phyloP scores from a whole-genome alignment of 768 basidiomycete species.

The Mycena amicta region DNA sequence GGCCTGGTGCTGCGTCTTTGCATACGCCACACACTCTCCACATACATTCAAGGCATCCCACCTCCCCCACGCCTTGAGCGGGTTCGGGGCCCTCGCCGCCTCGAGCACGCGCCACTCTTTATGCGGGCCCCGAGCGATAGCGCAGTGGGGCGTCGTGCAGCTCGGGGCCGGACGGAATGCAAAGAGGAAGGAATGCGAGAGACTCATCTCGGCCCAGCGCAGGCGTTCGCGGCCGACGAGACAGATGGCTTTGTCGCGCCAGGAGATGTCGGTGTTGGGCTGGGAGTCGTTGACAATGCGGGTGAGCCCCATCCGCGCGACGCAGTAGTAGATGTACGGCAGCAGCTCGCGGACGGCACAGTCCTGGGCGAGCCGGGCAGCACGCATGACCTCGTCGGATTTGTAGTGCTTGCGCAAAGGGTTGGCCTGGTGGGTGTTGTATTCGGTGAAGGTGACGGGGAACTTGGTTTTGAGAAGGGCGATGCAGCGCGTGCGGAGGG shows the following conservation, averaged over 20 bases:
- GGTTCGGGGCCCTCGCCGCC: slow-evolving; percentile 34
- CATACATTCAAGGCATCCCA: slow-evolving; percentile 27
- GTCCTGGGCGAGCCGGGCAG: slow-evolving; percentile 45
- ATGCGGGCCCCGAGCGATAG: slow-evolving; percentile 39
- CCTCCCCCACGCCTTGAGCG: slow-evolving; percentile 19
- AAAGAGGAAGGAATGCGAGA: slow-evolving; percentile 46
- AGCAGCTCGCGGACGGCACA: slow-evolving; percentile 42
- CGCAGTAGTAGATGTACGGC: slow-evolving; percentile 53
- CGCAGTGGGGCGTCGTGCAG: slow-evolving; percentile 36
- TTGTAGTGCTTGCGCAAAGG: slow-evolving; percentile 32
- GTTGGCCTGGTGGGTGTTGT: slow-evolving; percentile 29
- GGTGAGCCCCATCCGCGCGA: slow-evolving; percentile 43
- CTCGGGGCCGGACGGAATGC: slow-evolving; percentile 36
- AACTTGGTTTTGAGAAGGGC: slow-evolving; percentile 45
- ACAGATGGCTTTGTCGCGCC: slow-evolving; percentile 41
- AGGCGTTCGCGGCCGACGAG: slow-evolving; percentile 46
- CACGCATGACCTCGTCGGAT: slow-evolving; percentile 45
- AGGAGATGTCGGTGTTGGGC: slow-evolving; percentile 35
- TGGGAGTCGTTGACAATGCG: slow-evolving; percentile 39
- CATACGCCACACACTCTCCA: slow-evolving; percentile 20
- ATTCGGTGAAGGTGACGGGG: slow-evolving; percentile 42
- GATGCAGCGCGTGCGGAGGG: slow-evolving; percentile 56
- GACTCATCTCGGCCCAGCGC: slow-evolving; percentile 41
- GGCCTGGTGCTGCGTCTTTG: slow-evolving; percentile 24
- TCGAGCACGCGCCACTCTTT: slow-evolving; percentile 48